A percentile compares a stretch with the other conserved stretches of the same genome.
Conservation (phyloP, 108 stramenopile species). For the Nannochloropsis salina region DNA sequence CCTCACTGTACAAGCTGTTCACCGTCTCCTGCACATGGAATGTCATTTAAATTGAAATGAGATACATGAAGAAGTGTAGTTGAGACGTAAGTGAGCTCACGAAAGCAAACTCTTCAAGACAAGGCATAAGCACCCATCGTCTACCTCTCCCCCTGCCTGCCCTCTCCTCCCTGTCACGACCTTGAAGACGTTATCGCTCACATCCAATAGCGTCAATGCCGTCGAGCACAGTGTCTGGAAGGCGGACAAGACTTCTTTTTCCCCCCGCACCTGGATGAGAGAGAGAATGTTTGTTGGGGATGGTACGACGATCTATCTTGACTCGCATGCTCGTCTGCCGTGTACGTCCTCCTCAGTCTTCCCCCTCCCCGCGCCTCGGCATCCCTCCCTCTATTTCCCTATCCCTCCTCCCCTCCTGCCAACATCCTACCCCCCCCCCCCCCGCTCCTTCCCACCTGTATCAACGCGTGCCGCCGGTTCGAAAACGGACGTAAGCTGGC, state of each 20-base stretch:
- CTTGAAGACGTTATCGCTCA: neutral
- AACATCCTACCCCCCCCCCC: neutral
- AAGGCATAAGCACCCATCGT: neutral
- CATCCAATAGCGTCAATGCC: neutral
- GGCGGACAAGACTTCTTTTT: neutral
- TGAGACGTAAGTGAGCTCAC: neutral
- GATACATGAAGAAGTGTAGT: neutral
- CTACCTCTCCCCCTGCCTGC: neutral
- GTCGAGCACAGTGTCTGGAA: neutral
- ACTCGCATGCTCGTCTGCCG: too few species aligned
- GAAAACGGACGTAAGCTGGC: slow-evolving; percentile 39
- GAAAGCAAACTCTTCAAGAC: neutral
- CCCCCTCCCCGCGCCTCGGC: too few species aligned
- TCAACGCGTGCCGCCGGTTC: slow-evolving; percentile 47
- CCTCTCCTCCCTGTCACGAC: neutral
- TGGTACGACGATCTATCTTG: too few species aligned
- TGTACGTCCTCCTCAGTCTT: too few species aligned
- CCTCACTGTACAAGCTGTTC: neutral
- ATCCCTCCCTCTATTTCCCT: neutral
- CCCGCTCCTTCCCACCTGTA: slow-evolving; percentile 47
- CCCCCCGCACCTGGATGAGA: neutral
- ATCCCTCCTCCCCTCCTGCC: neutral
- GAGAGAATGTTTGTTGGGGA: neutral
- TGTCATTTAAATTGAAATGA: neutral
- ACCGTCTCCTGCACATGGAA: neutral